These are phyloP conservation scores for Cylindricascospora bacillispora DNA, from an alignment of 1,139 yeast genomes.

Conservation along the genomic window DNA sequence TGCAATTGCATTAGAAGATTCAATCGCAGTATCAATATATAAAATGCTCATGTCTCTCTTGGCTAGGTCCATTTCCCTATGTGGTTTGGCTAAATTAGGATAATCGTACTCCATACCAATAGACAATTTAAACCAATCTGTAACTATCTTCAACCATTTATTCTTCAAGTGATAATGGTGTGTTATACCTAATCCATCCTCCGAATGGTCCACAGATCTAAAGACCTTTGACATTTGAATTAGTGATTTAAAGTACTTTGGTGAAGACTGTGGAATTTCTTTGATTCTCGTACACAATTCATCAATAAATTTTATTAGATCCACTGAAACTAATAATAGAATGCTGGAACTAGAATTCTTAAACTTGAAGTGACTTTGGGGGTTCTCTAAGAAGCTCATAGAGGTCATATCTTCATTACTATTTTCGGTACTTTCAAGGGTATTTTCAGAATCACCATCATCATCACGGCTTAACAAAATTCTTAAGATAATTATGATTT, in stretches of 20 bases:
- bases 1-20: conserved; percentile 47
- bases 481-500: conserved; percentile 30
- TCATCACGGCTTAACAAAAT: conserved; percentile 32
- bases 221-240: conserved; percentile 48
- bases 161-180: conserved; percentile 54
- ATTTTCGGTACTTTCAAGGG: too few species aligned
- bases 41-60: conserved; percentile 39
- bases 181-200: conserved; percentile 30
- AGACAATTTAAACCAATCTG: conserved; percentile 60
- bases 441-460: conserved; percentile 14
- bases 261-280: conserved; percentile 24
- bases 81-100: conserved; percentile 22
- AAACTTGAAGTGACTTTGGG: too few species aligned
- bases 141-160: conserved; percentile 42
- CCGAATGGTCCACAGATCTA: conserved; percentile 37
- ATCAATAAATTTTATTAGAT: conserved; percentile 28
- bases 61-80: conserved; percentile 22
- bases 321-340: conserved; percentile 30
- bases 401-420: too few species aligned
- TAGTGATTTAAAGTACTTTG: conserved; percentile 37
- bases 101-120: conserved; percentile 26
- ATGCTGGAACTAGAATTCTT: too few species aligned
- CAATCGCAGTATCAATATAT: conserved; percentile 54
- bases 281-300: conserved; percentile 29
- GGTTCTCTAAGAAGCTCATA: too few species aligned